Base-by-base conservation (phyloP, 2,329 filamentous ascomycete species). In the Elsinoe necatrix region DNA sequence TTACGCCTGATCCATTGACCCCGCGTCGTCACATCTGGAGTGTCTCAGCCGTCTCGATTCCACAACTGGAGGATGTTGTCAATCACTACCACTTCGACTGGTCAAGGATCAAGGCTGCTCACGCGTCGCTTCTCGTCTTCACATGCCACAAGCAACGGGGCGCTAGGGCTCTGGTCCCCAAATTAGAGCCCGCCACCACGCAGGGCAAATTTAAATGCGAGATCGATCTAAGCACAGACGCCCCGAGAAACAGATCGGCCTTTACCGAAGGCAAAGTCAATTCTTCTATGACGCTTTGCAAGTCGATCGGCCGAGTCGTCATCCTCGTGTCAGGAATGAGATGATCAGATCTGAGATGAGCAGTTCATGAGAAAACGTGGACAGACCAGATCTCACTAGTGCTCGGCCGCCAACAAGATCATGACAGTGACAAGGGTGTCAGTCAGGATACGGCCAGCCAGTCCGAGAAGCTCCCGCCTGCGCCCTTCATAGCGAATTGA, bases 221-320 rank as follows among this genome's bases (percentile, higher is more conserved):
- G 45, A 50, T 50, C 25, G 45, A 50, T 50, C 25, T 50, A 18
- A 50, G 45, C 45, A 50, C 45, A 50, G 45, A 50, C 45, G 34
- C 14, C 34, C 34, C 34, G 34, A 37, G 14, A 31, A 14, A 16
- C 25, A 50, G 45, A 50, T 50, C 45, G 41, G 41, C 41, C 41
- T 6, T 25, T 23, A 20, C 41, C 41, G 41, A 45, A 25, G 21
- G 25, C 21, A 50, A 50, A 50, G 20, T 34, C 45, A 50, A 50
- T 50, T 31, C 25, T 25, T 50, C 45, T 27, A 45, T 45, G 41
- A 45, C 41, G 41, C 41, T 25, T 18, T 45, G 12, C 18, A 45
- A 21, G 20, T 29, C 27, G 27, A 9, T 29, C 9, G 27, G 27
- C 9, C 27, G 14, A 12, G 12, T 37, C 14, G 21, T 25, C 41